Conservation (phyloP, 805 yeast species). For the Cyberlindnera sargentensis region DNA sequence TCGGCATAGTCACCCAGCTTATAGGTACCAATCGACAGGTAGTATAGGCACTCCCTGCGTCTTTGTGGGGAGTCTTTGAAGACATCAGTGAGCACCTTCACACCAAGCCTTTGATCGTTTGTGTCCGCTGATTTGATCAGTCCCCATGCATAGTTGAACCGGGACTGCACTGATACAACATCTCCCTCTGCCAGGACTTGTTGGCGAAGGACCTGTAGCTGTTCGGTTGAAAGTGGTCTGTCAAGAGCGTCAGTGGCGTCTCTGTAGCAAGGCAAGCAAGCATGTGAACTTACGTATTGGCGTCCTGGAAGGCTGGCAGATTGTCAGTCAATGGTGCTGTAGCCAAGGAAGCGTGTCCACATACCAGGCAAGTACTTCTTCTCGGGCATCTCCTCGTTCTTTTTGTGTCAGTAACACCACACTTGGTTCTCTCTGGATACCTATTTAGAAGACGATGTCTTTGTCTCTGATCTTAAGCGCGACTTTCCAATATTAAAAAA, state of each 20-base stretch:
- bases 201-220: conserved; percentile 64
- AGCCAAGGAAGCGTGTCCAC: not conserved
- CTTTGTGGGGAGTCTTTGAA: conserved; percentile 75
- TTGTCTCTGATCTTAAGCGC: too few relatives aligned
- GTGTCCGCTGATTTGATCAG: conserved; percentile 62
- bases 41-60: conserved; percentile 85
- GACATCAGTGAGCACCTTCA: conserved; percentile 58
- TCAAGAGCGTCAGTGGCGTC: not conserved
- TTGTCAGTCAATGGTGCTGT: not conserved
- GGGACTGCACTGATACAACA: conserved; percentile 70
- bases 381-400: not conserved
- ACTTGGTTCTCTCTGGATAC: too few relatives aligned
- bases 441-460: too few relatives aligned
- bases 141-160: conserved; percentile 96
- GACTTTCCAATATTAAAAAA: too few relatives aligned
- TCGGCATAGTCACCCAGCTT: conserved; percentile 83
- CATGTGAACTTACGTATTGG: conserved; percentile 21
- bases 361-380: conserved; percentile 17
- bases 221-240: conserved; percentile 59
- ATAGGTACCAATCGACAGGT: conserved; percentile 79
- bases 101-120: conserved; percentile 70
- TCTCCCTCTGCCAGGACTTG: conserved; percentile 82
- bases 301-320: conserved; percentile 21
- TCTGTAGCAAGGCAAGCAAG: not conserved
- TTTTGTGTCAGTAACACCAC: too few relatives aligned